phyloP scores from a whole-genome alignment of 495 filamentous ascomycete species.

The Thermothielavioides terrestris region DNA sequence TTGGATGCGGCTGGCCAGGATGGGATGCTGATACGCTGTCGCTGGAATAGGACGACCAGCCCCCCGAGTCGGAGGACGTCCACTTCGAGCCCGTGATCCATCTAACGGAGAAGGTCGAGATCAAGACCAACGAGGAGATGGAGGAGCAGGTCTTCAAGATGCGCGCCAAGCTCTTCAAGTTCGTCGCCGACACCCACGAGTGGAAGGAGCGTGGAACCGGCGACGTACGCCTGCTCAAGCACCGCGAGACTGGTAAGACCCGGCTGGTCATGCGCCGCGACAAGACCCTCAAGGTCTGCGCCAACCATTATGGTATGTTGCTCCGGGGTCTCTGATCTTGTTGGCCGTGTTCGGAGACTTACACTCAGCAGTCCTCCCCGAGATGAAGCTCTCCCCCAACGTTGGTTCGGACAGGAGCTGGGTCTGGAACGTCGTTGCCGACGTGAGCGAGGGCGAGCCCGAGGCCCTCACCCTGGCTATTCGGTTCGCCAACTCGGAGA shows the following conservation, averaged over 20 bases:
- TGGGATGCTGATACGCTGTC: too few species aligned
- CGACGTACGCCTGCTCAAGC: constrained; percentile 92
- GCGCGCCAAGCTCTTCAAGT: constrained; percentile 99
- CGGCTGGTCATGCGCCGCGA: constrained; percentile 97
- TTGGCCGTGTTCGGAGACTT: not conserved
- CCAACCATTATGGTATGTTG: constrained; percentile 95
- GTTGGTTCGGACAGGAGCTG: constrained; percentile 96
- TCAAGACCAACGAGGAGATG: constrained; percentile 96
- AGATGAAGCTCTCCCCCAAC: constrained; percentile 97
- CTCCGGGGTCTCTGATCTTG: not conserved
- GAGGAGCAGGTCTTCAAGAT: constrained; percentile 97
- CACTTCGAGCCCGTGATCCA: constrained; percentile 95
- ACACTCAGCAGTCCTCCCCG: constrained; percentile 66
- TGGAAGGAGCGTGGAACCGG: constrained; percentile 99
- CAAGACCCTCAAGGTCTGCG: constrained; percentile 99
- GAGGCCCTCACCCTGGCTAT: constrained; percentile 95
- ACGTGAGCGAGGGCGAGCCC: constrained; percentile 96
- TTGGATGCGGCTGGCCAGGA: too few species aligned
- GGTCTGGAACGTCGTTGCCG: constrained; percentile 98
- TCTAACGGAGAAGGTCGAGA: constrained; percentile 91
- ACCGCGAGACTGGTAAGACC: constrained; percentile 97
- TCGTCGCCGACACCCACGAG: constrained; percentile 78
- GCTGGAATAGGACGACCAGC: constrained; percentile 47
- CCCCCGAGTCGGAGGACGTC: constrained; percentile 78
- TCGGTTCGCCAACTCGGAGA: constrained; percentile 95